Conservation (phyloP, 257 asterid genomes). For the Solanum paucissectum region DNA sequence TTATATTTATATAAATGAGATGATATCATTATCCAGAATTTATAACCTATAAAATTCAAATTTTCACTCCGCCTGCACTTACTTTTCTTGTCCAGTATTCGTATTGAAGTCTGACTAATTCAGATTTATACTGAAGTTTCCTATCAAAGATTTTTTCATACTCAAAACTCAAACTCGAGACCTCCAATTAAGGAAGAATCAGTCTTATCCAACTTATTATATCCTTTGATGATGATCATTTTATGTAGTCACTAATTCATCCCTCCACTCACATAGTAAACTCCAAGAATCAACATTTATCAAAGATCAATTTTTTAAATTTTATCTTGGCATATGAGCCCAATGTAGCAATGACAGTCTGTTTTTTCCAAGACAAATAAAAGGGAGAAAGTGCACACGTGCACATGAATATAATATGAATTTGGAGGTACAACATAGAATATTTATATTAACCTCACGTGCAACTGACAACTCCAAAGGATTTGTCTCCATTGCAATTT, state of each 20-base stretch:
- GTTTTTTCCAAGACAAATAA: background rate
- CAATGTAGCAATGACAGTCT: background rate
- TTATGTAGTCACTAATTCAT: background rate
- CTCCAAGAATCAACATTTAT: background rate
- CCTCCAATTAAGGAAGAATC: too few species aligned
- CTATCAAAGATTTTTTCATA: too few species aligned
- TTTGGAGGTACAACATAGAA: background rate
- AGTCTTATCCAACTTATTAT: too few species aligned
- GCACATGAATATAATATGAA: constrained; percentile 11
- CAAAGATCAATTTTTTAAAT: background rate
- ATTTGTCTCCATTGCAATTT: constrained; percentile 3
- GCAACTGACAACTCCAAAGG: constrained; percentile 8
- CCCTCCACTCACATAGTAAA: background rate
- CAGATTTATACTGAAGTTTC: too few species aligned
- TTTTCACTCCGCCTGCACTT: background rate
- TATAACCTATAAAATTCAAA: background rate
- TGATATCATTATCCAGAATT: background rate
- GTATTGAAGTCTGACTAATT: background rate
- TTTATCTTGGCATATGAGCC: background rate
- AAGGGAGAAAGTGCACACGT: background rate
- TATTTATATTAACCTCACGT: constrained; percentile 9
- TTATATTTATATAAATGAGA: too few species aligned
- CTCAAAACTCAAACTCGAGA: too few species aligned
- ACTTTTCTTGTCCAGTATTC: background rate
- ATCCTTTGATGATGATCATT: background rate